A percentile compares a stretch with the other conserved stretches of the same genome.
phyloP scores from a whole-genome alignment of 139 green algal genomes.

The Trebouxia sp. region DNA sequence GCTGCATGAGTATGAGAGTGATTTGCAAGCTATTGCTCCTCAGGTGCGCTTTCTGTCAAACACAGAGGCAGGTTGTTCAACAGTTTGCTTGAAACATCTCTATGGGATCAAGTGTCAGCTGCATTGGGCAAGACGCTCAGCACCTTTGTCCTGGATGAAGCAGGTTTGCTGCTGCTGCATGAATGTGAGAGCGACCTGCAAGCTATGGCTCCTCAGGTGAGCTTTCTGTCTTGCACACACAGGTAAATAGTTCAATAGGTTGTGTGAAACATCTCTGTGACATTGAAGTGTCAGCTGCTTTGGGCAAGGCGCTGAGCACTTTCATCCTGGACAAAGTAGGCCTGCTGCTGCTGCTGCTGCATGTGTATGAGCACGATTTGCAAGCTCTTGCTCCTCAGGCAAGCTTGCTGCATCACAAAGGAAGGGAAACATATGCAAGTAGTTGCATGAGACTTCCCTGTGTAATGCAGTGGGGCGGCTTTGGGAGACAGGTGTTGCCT shows the following conservation, averaged over 20 bases:
- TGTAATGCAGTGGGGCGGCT: no score
- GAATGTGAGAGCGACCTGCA: conserved; percentile 88
- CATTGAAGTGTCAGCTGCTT: no score
- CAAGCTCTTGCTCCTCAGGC: conserved; percentile 64
- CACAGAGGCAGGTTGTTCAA: background rate
- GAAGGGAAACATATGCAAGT: background rate
- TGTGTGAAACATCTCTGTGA: no score
- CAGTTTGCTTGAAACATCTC: background rate
- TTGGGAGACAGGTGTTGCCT: no score
- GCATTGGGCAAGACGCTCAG: conserved; percentile 43
- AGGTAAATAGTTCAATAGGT: background rate
- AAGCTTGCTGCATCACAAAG: background rate
- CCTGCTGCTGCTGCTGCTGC: conserved; percentile 94
- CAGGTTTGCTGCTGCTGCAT: conserved; percentile 92
- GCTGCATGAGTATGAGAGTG: conserved; percentile 86
- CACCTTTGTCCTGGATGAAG: conserved; percentile 92
- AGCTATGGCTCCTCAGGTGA: conserved; percentile 61
- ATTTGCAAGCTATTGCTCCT: conserved; percentile 77
- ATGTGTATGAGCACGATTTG: conserved; percentile 87
- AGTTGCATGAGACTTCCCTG: no score
- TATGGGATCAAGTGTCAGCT: no score
- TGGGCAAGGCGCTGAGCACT: conserved; percentile 49
- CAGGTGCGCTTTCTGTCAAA: conserved; percentile 28
- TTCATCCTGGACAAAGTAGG: conserved; percentile 96
- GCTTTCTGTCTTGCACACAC: background rate